These are phyloP conservation scores for Physcomitrellopsis africana DNA, from an alignment of 225 moss, liverwort and hornwort genomes.

Conservation along the genomic window DNA sequence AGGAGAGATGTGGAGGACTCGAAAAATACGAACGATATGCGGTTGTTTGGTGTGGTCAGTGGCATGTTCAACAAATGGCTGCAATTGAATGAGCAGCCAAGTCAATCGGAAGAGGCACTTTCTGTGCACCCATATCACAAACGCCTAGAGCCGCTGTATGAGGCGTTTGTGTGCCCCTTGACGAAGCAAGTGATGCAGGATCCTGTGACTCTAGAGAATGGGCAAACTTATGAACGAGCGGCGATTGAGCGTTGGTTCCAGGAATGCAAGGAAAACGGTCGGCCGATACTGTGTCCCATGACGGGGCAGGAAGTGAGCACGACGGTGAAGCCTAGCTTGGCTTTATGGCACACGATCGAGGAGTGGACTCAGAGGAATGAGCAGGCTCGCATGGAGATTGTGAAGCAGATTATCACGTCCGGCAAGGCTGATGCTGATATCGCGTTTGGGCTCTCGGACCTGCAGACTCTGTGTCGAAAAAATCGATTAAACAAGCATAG, in stretches of 20 bases:
- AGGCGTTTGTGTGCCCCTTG: constrained; percentile 66
- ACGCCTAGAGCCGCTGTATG: constrained; percentile 61
- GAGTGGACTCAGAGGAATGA: constrained; percentile 71
- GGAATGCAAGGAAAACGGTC: constrained; percentile 58
- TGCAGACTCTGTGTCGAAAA: constrained; percentile 55
- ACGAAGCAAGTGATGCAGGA: constrained; percentile 77
- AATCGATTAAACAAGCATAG: constrained; percentile 57
- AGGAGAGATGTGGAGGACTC: constrained; percentile 50
- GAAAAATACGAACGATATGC: constrained; percentile 58
- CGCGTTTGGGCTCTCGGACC: constrained; percentile 51
- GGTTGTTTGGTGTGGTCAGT: constrained; percentile 55
- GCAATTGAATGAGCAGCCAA: constrained; percentile 59
- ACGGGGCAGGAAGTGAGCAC: constrained; percentile 58
- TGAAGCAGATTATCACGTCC: constrained; percentile 47
- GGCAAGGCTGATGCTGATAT: constrained; percentile 51
- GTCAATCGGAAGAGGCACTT: constrained; percentile 50
- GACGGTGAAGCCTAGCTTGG: constrained; percentile 54
- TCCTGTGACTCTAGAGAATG: constrained; percentile 61
- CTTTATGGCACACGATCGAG: constrained; percentile 67
- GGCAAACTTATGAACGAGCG: constrained; percentile 63
- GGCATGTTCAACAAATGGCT: constrained; percentile 51
- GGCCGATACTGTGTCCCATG: constrained; percentile 54
- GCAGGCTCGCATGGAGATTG: constrained; percentile 64
- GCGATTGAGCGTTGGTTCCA: constrained; percentile 71
- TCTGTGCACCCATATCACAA: constrained; percentile 50